Evolutionary conservation across 345 rosid genomes (phyloP).

Genomic region (Physaria fendleri): DNA sequence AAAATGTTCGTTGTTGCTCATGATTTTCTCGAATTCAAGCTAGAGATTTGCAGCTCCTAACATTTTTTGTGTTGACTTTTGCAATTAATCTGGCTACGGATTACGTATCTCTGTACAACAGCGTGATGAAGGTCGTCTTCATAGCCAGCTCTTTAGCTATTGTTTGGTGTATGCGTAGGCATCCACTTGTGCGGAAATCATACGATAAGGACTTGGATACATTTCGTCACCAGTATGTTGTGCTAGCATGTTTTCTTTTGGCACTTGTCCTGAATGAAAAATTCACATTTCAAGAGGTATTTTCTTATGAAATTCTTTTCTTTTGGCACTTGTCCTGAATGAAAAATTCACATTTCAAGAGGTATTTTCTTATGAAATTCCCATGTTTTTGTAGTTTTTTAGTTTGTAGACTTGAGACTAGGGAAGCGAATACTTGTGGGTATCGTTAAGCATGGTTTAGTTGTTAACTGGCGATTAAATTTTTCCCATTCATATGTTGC

Average conservation of each 20-base stretch:
- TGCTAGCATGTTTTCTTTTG: slow-evolving; percentile 47
- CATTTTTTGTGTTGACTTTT: slow-evolving; percentile 6
- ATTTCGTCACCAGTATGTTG: slow-evolving; percentile 66
- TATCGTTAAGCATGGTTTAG: not conserved
- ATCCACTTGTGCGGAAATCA: slow-evolving; percentile 55
- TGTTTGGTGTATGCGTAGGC: slow-evolving; percentile 85
- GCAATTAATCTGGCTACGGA: slow-evolving; percentile 62
- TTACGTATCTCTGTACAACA: slow-evolving; percentile 70
- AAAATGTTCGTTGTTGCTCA: not conserved
- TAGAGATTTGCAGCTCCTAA: too few relatives aligned
- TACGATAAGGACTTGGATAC: slow-evolving; percentile 84
- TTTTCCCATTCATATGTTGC: not conserved
- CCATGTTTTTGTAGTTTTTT: not conserved
- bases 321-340: too few relatives aligned
- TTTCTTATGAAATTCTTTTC: too few relatives aligned
- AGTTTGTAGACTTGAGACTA: not conserved
- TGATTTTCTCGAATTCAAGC: too few relatives aligned
- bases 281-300: slow-evolving; percentile 80
- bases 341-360: too few relatives aligned
- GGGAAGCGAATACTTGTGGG: not conserved
- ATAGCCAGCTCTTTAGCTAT: slow-evolving; percentile 75
- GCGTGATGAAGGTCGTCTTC: slow-evolving; percentile 85
- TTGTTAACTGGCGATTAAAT: not conserved
- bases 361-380: too few relatives aligned
- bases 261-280: slow-evolving; percentile 64